phyloP scores from a whole-genome alignment of 257 asterid genomes.

The Perilla frutescens region DNA sequence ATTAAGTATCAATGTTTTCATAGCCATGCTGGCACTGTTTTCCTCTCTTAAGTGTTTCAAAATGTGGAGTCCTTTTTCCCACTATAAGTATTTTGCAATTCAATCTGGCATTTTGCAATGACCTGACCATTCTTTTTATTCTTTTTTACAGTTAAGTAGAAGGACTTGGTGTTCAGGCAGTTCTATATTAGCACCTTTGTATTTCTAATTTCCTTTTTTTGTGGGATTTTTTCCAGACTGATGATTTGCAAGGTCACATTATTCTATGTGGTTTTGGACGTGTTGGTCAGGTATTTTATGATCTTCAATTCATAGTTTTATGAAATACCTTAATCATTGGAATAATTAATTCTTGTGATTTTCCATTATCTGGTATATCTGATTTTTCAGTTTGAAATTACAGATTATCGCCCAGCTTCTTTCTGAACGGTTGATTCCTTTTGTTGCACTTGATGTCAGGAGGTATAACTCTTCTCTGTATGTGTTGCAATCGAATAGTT shows the following conservation, averaged over 20 bases:
- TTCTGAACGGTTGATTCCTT: constrained; percentile 96
- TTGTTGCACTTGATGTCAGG: constrained; percentile 99
- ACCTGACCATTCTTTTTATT: neutral
- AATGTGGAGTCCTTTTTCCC: neutral
- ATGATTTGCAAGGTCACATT: constrained; percentile 98
- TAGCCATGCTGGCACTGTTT: constrained; percentile 19
- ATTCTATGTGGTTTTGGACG: constrained; percentile 99
- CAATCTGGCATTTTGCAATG: neutral
- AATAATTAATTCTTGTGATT: no score
- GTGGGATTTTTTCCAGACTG: constrained; percentile 70
- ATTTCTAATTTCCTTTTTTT: neutral
- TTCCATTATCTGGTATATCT: constrained; percentile 5
- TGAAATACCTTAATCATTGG: neutral
- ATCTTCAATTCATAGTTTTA: constrained; percentile 11
- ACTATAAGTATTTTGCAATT: neutral
- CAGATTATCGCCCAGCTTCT: constrained; percentile 99
- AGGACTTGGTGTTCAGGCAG: neutral
- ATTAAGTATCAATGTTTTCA: constrained; percentile 12
- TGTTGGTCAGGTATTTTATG: constrained; percentile 84
- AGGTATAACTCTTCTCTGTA: constrained; percentile 55
- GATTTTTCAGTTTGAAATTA: constrained; percentile 32
- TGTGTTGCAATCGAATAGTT: neutral
- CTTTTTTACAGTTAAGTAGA: neutral
- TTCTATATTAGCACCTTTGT: neutral
- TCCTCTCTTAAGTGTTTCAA: neutral